Evolutionary conservation across 371 early-diverging fungal species (phyloP).

Genomic region (Mortierella sp.): DNA sequence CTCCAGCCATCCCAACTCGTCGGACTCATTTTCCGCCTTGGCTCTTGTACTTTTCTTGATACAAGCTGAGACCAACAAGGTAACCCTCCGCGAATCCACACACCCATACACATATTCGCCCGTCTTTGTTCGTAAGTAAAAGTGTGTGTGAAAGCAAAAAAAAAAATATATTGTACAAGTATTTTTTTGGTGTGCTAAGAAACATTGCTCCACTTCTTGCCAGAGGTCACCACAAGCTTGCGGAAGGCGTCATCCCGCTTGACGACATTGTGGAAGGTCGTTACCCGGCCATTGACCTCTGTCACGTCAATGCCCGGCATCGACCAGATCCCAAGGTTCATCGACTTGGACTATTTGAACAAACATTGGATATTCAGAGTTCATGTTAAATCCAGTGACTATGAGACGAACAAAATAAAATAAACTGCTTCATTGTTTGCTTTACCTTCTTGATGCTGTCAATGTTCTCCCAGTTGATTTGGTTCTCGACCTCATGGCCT

Average conservation of each 20-base stretch:
- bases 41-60: background rate
- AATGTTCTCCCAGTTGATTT: conserved; percentile 42
- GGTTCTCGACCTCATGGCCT: conserved; percentile 37
- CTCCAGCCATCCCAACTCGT: background rate
- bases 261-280: conserved; percentile 49
- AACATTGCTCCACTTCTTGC: conserved; percentile 52
- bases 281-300: conserved; percentile 39
- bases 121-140: background rate
- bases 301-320: conserved; percentile 54
- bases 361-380: background rate
- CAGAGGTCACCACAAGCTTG: conserved; percentile 44
- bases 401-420: background rate
- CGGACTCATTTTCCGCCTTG: background rate
- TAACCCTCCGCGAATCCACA: background rate
- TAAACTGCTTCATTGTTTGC: background rate
- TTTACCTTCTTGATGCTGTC: conserved; percentile 52
- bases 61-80: background rate
- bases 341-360: conserved; percentile 36
- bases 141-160: background rate
- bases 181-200: conserved; percentile 2
- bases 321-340: conserved; percentile 51
- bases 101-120: background rate
- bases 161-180: conserved; percentile 2
- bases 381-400: background rate
- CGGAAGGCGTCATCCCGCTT: conserved; percentile 55